Conservation (phyloP, 306 rosid genomes). For the Cicer yamashitae region DNA sequence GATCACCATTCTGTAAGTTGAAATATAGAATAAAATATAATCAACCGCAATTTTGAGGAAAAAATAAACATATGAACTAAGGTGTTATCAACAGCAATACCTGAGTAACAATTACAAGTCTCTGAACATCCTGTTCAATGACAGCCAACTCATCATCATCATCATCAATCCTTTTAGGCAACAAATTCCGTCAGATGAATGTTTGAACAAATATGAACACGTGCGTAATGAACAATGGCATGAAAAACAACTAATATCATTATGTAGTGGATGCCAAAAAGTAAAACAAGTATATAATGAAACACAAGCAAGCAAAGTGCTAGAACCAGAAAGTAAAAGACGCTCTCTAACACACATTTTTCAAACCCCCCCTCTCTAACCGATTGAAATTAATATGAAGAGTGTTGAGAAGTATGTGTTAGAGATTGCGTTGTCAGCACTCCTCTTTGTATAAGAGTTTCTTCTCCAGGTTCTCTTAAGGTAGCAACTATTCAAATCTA, state of each 20-base stretch:
- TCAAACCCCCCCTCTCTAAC: too few relatives aligned
- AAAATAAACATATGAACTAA: neutral
- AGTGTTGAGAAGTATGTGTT: too few relatives aligned
- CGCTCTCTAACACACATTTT: too few relatives aligned
- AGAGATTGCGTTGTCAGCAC: neutral
- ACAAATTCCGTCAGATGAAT: constrained; percentile 45
- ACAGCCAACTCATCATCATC: constrained; percentile 82
- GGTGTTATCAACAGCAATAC: constrained; percentile 52
- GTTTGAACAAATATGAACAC: constrained; percentile 13
- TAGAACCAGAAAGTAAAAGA: too few relatives aligned
- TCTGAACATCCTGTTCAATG: constrained; percentile 86
- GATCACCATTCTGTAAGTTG: constrained; percentile 66
- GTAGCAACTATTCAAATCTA: neutral
- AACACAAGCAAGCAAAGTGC: too few relatives aligned
- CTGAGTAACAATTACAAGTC: constrained; percentile 95
- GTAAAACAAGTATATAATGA: too few relatives aligned
- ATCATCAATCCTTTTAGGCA: constrained; percentile 66
- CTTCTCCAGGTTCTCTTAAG: neutral
- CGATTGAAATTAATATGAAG: too few relatives aligned
- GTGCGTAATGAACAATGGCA: constrained; percentile 28
- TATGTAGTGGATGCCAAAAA: constrained; percentile 7
- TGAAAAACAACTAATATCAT: constrained; percentile 16
- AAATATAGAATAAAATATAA: constrained; percentile 27
- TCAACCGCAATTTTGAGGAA: constrained; percentile 12
- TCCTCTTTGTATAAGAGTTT: neutral